Evolutionary conservation across 495 filamentous ascomycete species (phyloP).

Genomic region (Penicillium ucsense): DNA sequence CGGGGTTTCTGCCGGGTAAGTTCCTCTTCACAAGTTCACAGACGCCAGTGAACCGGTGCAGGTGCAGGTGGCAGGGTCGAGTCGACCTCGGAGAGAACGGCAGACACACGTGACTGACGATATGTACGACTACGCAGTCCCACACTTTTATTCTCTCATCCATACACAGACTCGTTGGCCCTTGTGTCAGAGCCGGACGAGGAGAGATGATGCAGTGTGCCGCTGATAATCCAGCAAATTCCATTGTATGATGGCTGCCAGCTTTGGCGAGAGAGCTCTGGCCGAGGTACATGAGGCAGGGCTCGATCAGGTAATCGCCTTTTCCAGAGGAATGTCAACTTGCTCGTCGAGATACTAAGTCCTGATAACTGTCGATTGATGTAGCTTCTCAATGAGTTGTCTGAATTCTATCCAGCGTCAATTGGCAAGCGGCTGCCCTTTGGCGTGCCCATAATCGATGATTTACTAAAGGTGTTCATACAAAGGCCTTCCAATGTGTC

Average conservation of each 20-base stretch:
- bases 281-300: constrained; percentile 41
- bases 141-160: no score
- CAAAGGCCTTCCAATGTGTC: constrained; percentile 3
- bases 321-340: background rate
- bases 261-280: constrained; percentile 52
- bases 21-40: no score
- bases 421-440: constrained; percentile 12
- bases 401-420: constrained; percentile 13
- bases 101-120: no score
- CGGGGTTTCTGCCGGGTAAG: no score
- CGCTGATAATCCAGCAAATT: constrained; percentile 7
- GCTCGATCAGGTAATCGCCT: background rate
- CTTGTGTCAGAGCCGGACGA: background rate
- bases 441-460: constrained; percentile 39
- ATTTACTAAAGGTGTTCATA: constrained; percentile 37
- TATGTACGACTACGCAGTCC: no score
- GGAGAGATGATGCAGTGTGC: background rate
- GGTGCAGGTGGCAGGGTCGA: no score
- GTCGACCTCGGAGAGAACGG: no score
- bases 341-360: no score
- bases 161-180: no score
- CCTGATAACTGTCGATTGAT: background rate
- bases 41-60: no score
- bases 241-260: constrained; percentile 23
- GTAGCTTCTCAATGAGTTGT: constrained; percentile 40